Evolutionary conservation across 1,284 basidiomycete species (phyloP).

Genomic region (Schizophyllum amplum): DNA sequence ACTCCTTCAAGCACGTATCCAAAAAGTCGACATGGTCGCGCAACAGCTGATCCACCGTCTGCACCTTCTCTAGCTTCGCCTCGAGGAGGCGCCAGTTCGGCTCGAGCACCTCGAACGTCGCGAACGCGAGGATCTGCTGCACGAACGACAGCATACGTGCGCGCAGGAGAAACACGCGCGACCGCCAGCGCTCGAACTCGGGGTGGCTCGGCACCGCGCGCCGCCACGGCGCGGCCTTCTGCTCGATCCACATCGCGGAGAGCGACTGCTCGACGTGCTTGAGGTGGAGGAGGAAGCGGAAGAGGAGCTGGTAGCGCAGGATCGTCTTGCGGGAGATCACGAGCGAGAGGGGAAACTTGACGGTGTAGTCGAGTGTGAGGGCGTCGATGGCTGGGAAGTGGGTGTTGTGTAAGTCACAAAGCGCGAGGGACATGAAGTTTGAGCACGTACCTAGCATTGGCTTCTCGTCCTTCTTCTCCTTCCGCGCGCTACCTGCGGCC

Average conservation of each 20-base stretch:
- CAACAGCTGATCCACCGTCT: constrained; percentile 87
- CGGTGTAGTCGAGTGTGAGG: constrained; percentile 82
- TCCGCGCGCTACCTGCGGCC: constrained; percentile 34
- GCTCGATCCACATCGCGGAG: constrained; percentile 87
- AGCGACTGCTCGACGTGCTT: constrained; percentile 83
- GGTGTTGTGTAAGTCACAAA: too few relatives aligned
- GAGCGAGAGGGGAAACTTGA: constrained; percentile 90
- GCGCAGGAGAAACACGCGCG: constrained; percentile 76
- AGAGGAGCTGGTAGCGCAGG: constrained; percentile 82
- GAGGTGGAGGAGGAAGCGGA: constrained; percentile 80
- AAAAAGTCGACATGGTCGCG: constrained; percentile 91
- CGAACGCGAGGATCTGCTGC: constrained; percentile 87
- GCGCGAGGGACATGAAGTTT: too few relatives aligned
- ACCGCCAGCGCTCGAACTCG: constrained; percentile 79
- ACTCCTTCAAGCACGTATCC: constrained; percentile 93
- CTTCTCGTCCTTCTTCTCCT: constrained; percentile 65
- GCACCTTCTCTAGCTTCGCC: constrained; percentile 74
- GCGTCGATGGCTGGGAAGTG: constrained; percentile 76
- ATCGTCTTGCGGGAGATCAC: constrained; percentile 94
- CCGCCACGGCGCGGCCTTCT: constrained; percentile 73
- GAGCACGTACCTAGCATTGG: constrained; percentile 50
- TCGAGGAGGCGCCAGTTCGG: constrained; percentile 84
- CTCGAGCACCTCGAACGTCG: constrained; percentile 91
- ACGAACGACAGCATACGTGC: constrained; percentile 90
- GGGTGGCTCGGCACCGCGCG: constrained; percentile 41